A percentile compares a stretch with the other conserved stretches of the same genome.
phyloP scores from a whole-genome alignment of 768 basidiomycete species.

The Lactarius sanguifluus region DNA sequence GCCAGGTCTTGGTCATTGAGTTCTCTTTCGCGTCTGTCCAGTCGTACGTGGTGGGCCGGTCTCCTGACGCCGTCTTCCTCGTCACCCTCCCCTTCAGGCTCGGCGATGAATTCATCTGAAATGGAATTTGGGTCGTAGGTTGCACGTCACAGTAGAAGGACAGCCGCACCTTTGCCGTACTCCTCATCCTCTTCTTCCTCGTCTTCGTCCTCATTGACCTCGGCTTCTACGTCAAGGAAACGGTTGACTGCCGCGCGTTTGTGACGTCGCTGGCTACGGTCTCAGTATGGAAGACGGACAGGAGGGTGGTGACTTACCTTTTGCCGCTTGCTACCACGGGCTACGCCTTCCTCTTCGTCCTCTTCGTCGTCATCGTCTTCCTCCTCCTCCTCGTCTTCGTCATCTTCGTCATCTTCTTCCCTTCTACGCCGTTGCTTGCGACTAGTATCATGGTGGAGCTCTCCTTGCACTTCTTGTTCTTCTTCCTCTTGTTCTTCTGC shows the following conservation, averaged over 20 bases:
- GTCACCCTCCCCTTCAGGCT: slow-evolving; percentile 57
- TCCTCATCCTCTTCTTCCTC: slow-evolving; percentile 90
- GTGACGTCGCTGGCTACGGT: slow-evolving; percentile 54
- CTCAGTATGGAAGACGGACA: slow-evolving; percentile 10
- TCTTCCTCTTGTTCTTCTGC: slow-evolving; percentile 35
- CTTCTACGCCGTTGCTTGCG: slow-evolving; percentile 40
- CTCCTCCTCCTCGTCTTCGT: slow-evolving; percentile 42
- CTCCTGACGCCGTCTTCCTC: slow-evolving; percentile 54
- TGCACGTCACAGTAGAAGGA: slow-evolving; percentile 2
- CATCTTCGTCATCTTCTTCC: slow-evolving; percentile 45
- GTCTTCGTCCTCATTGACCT: slow-evolving; percentile 96
- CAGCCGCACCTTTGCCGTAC: slow-evolving; percentile 45
- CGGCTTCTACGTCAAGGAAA: slow-evolving; percentile 95
- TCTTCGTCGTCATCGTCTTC: slow-evolving; percentile 41
- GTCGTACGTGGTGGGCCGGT: slow-evolving; percentile 62
- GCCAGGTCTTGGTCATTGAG: slow-evolving; percentile 78
- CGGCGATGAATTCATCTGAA: slow-evolving; percentile 71
- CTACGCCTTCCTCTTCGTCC: slow-evolving; percentile 42
- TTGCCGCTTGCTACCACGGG: slow-evolving; percentile 55
- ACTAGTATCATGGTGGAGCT: slow-evolving; percentile 33
- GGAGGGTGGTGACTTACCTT: slow-evolving; percentile 46
- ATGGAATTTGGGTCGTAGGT: slow-evolving; percentile 17
- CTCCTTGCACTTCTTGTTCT: slow-evolving; percentile 38
- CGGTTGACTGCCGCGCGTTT: slow-evolving; percentile 64
- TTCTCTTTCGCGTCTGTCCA: slow-evolving; percentile 70